Percentiles rank a stretch among this genome's conserved stretches.
These are phyloP conservation scores for Berberis thunbergii DNA, from an alignment of 164 flowering plant genomes.

Conservation along the genomic window DNA sequence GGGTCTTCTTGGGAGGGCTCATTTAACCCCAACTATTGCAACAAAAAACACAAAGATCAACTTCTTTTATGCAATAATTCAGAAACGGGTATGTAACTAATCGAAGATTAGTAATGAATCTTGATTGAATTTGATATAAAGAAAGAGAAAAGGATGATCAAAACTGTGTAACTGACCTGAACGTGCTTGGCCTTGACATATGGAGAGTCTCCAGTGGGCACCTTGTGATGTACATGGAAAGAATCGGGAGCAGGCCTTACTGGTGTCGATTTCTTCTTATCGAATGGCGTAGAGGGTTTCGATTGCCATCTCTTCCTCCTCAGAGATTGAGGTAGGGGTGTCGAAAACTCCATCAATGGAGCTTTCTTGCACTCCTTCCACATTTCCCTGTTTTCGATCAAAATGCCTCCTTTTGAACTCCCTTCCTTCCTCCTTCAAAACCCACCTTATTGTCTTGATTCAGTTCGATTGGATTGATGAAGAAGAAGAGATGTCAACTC, in stretches of 20 bases:
- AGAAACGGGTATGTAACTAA: no score
- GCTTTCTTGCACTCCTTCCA: neutral
- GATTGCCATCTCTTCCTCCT: neutral
- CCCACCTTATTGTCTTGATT: no score
- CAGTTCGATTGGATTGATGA: no score
- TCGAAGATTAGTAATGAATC: neutral
- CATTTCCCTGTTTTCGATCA: neutral
- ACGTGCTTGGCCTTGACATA: constrained; percentile 84
- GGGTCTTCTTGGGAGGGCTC: neutral
- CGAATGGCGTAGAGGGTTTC: neutral
- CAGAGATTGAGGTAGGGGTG: neutral
- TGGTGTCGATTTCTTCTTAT: neutral
- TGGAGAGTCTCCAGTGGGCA: constrained; percentile 67
- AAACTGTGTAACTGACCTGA: constrained; percentile 38
- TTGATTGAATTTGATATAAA: neutral
- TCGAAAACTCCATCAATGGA: neutral
- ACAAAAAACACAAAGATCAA: neutral
- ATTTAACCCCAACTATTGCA: neutral
- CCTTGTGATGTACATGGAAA: constrained; percentile 56
- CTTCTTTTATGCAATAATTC: no score
- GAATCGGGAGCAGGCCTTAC: constrained; percentile 12
- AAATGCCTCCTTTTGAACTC: no score
- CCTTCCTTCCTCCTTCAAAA: no score
- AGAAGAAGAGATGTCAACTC: no score
- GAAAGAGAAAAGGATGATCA: neutral